Conservation (phyloP, 2,329 filamentous ascomycete genomes). For the Penicillium palitans region DNA sequence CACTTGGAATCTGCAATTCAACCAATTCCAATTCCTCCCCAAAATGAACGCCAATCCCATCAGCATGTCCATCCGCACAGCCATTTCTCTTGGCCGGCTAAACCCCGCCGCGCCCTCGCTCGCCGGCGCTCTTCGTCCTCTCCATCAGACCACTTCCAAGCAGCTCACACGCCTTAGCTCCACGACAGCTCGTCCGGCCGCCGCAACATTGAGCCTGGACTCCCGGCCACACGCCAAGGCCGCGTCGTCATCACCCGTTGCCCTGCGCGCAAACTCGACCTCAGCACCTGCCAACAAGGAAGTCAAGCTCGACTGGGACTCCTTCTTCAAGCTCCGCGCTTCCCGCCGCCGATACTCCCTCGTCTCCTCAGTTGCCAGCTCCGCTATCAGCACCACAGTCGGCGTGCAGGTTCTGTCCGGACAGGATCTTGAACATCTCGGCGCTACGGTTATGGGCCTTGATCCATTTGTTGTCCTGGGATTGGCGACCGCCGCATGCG, state of each 20-base stretch:
- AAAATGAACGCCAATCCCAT: conserved; percentile 31
- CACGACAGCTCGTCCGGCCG: conserved; percentile 16
- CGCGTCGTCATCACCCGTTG: conserved; percentile 11
- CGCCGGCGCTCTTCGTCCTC: conserved; percentile 20
- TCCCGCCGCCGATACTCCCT: conserved; percentile 82
- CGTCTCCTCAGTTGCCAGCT: conserved; percentile 68
- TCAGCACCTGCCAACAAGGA: conserved; percentile 33
- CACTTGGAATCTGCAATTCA: conserved; percentile 2
- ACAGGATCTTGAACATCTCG: conserved; percentile 66
- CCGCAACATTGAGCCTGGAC: conserved; percentile 18
- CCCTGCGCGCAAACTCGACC: conserved; percentile 33
- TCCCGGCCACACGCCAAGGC: conserved; percentile 12
- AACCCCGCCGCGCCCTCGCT: conserved; percentile 28
- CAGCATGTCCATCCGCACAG: conserved; percentile 36
- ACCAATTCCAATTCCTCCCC: conserved; percentile 8
- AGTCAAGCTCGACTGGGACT: conserved; percentile 75
- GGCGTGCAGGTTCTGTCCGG: conserved; percentile 61
- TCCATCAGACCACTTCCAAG: conserved; percentile 20
- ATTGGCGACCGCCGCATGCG: conserved; percentile 72
- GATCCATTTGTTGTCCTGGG: conserved; percentile 87
- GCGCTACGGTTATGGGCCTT: conserved; percentile 71
- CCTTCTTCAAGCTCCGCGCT: conserved; percentile 86
- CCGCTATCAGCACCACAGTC: conserved; percentile 59
- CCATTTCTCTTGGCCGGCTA: conserved; percentile 32
- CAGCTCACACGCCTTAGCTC: conserved; percentile 29